Evolutionary conservation across 192 early-diverging fungal species (phyloP).

Genomic region (Borealophlyctis nickersoniae): DNA sequence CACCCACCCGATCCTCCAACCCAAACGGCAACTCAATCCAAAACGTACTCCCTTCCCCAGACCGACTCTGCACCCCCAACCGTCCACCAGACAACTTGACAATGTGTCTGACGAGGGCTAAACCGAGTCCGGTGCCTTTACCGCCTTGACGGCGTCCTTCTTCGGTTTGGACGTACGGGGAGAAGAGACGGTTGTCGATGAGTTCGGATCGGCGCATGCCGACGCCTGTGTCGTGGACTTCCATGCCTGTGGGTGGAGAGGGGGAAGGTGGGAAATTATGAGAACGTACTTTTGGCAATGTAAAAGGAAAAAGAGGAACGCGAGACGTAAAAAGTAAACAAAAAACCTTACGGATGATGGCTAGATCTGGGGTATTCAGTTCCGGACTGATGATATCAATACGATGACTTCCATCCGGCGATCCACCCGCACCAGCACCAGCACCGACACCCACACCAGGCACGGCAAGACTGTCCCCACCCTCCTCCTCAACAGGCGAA

Average conservation of each 20-base stretch:
- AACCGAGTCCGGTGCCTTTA: conserved; percentile 26
- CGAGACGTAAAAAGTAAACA: too few relatives aligned
- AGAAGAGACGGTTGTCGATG: conserved; percentile 24
- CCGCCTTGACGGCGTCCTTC: conserved; percentile 30
- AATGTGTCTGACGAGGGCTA: conserved; percentile 27
- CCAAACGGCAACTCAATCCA: conserved; percentile 27
- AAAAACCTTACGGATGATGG: conserved; percentile 19
- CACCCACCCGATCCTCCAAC: too few relatives aligned
- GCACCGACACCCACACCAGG: background rate
- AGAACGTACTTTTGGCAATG: too few relatives aligned
- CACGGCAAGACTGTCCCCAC: background rate
- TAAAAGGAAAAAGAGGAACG: too few relatives aligned
- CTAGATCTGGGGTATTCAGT: conserved; percentile 6
- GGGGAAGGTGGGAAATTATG: background rate
- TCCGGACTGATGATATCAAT: conserved; percentile 13
- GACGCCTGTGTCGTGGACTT: conserved; percentile 25
- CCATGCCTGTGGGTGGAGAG: conserved; percentile 12
- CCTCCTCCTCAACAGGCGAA: background rate
- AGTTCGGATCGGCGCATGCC: conserved; percentile 18
- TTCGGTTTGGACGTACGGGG: conserved; percentile 29
- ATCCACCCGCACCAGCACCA: background rate
- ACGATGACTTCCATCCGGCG: background rate
- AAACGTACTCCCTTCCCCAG: conserved; percentile 18
- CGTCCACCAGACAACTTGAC: conserved; percentile 27
- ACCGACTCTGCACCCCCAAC: conserved; percentile 11